phyloP scores from a whole-genome alignment of 2,329 filamentous ascomycete species.

The Onygenales sp. region DNA sequence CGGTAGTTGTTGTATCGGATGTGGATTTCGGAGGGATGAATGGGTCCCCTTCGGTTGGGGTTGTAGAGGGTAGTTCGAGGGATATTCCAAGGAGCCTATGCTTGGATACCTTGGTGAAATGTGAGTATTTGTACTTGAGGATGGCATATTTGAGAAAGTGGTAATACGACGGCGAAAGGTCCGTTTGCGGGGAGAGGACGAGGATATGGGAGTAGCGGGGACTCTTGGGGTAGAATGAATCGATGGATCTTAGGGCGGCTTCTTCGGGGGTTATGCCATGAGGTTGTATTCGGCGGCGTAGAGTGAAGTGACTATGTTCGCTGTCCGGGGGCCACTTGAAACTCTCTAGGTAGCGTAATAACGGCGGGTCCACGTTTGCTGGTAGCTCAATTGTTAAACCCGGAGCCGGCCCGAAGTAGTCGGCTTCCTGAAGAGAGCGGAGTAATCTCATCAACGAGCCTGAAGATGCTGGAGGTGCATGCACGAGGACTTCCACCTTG shows the following conservation, averaged over 20 bases:
- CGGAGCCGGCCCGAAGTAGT: constrained; percentile 63
- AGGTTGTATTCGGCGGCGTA: constrained; percentile 64
- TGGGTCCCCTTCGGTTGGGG: constrained; percentile 43
- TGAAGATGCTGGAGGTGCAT: constrained; percentile 60
- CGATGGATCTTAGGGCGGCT: constrained; percentile 65
- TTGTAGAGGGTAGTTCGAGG: constrained; percentile 57
- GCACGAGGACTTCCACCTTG: constrained; percentile 72
- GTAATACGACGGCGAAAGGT: constrained; percentile 72
- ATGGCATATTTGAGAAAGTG: constrained; percentile 75
- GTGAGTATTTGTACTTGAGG: constrained; percentile 68
- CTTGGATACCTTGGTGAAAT: constrained; percentile 32
- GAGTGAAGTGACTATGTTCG: constrained; percentile 45
- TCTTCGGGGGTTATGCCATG: constrained; percentile 55
- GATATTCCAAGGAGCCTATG: constrained; percentile 66
- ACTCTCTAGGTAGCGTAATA: constrained; percentile 51
- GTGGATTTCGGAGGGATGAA: constrained; percentile 40
- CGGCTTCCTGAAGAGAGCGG: constrained; percentile 62
- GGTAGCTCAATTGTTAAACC: constrained; percentile 81
- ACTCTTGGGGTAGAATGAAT: constrained; percentile 74
- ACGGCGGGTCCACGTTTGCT: constrained; percentile 54
- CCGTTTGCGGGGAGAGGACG: constrained; percentile 70
- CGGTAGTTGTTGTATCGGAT: neutral
- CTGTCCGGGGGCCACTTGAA: constrained; percentile 59
- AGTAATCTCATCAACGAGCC: constrained; percentile 70
- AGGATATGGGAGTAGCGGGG: constrained; percentile 62